Evolutionary conservation across 2,329 filamentous ascomycete genomes (phyloP), one percentile per base, ranked within the genome.

Genomic region (Fusarium longipes): DNA sequence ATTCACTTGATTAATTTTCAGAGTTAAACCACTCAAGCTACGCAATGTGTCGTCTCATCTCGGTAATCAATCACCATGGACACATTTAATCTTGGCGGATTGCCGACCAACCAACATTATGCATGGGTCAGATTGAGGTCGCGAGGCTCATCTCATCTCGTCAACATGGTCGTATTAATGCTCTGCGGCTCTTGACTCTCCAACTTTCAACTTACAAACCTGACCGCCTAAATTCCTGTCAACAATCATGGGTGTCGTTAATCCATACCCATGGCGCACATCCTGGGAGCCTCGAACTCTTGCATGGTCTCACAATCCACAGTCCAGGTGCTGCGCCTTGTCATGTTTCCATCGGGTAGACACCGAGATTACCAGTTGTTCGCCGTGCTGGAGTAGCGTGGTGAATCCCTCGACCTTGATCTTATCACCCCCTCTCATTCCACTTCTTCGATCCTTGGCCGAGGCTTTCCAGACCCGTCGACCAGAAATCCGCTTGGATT

Each of bases 381-480:
- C 65, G 32, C 58, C 55, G 48, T 55, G 61, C 48, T 61, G 40
- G 61, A 61, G 39, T 70, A 58, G 58, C 50, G 57, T 64, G 52
- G 38, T 12, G 52, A 27, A 60, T 39, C 51, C 55, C 54, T 42
- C 60, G 36, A 63, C 56, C 57, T 55, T 25, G 25, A 43, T 43
- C 40, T 43, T n/a, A 43, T 43, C 60, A 62, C 61, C 52, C 63
- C 70, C 60, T 78, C 36, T 76, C 70, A 90, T 73, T 89, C 87
- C 68, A 90, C 81, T 76, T 90, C 88, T 71, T 90, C 87, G 60
- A 90, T 85, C 57, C 80, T 79, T 17, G 82, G 82, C 60, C 78
- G 74, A 71, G 71, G 57, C 49, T 71, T 68, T 29, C 72, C 65
- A 72, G 70, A 52, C 35, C 58, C 58, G 42, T 75, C 70, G 32